Percentiles rank a stretch among this genome's conserved stretches.
Conservation (phyloP, 2,329 filamentous ascomycete genomes). For the Xylariomycetidae sp. region DNA sequence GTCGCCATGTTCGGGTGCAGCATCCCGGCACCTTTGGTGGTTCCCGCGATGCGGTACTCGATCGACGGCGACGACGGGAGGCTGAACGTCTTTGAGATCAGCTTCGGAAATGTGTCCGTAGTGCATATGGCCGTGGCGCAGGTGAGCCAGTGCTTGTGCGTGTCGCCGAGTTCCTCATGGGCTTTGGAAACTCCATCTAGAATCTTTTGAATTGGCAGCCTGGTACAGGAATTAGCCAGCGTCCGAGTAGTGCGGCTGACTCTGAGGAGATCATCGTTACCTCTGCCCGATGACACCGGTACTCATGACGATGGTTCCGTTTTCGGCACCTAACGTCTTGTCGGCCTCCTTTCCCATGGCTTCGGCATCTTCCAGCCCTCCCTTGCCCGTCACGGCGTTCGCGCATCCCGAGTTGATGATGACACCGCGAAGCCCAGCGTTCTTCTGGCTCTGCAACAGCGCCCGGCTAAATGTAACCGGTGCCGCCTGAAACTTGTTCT, state of each 20-base stretch:
- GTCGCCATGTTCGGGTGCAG: constrained; percentile 99
- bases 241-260: too few species aligned
- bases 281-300: constrained; percentile 96
- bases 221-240: too few species aligned
- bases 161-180: constrained; percentile 63
- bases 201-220: constrained; percentile 88
- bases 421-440: constrained; percentile 70
- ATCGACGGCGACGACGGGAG: constrained; percentile 73
- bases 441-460: constrained; percentile 61
- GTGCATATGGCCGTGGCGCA: constrained; percentile 93
- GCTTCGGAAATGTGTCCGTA: constrained; percentile 96
- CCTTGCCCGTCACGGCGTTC: constrained; percentile 91
- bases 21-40: constrained; percentile 98
- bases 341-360: constrained; percentile 80
- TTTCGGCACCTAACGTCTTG: constrained; percentile 44
- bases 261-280: too few species aligned
- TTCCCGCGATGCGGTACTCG: constrained; percentile 83
- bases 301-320: constrained; percentile 88
- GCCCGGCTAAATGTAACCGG: constrained; percentile 82
- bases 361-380: constrained; percentile 81
- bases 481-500: constrained; percentile 96
- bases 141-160: constrained; percentile 81
- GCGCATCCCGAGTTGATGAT: constrained; percentile 95
- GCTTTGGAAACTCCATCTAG: constrained; percentile 74
- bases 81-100: constrained; percentile 77